Conservation (phyloP, 192 early-diverging fungal genomes). For the Spinellus fusiger region DNA sequence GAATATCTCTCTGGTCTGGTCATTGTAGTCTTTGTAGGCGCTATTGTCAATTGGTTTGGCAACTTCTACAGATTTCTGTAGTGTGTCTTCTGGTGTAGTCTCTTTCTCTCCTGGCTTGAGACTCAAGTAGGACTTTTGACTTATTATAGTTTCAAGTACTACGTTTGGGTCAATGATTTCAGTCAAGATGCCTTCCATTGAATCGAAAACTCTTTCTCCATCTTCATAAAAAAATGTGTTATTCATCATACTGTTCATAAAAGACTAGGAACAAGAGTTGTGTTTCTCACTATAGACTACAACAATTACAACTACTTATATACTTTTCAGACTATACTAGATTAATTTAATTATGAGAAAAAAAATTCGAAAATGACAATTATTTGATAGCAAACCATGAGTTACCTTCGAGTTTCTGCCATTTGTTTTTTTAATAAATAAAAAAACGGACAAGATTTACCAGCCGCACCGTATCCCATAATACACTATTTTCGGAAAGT, state of each 20-base stretch:
- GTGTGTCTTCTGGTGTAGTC: not conserved
- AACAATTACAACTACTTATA: constrained; percentile 1
- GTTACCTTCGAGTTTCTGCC: not conserved
- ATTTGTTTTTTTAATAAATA: not conserved
- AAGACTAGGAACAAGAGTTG: too few relatives aligned
- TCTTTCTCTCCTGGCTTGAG: constrained; percentile 4
- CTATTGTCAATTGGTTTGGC: not conserved
- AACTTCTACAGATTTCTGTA: not conserved
- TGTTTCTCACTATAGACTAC: too few relatives aligned
- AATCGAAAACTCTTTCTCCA: constrained; percentile 7
- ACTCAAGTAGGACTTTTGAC: constrained; percentile 5
- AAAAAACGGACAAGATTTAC: not conserved
- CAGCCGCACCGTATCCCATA: not conserved
- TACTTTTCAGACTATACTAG: not conserved
- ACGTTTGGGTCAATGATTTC: constrained; percentile 5
- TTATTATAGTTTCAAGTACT: constrained; percentile 1
- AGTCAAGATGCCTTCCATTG: constrained; percentile 4
- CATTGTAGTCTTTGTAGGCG: not conserved
- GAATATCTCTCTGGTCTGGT: constrained; percentile 1
- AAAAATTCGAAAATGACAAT: constrained; percentile 1
- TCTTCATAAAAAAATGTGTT: constrained; percentile 9
- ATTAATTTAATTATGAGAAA: constrained; percentile 2
- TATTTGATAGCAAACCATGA: not conserved
- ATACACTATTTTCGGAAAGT: too few relatives aligned
- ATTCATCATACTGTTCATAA: constrained; percentile 6